Evolutionary conservation across 345 rosid genomes (phyloP), one percentile per base, ranked within the genome.

Genomic region (Murraya koenigii): DNA sequence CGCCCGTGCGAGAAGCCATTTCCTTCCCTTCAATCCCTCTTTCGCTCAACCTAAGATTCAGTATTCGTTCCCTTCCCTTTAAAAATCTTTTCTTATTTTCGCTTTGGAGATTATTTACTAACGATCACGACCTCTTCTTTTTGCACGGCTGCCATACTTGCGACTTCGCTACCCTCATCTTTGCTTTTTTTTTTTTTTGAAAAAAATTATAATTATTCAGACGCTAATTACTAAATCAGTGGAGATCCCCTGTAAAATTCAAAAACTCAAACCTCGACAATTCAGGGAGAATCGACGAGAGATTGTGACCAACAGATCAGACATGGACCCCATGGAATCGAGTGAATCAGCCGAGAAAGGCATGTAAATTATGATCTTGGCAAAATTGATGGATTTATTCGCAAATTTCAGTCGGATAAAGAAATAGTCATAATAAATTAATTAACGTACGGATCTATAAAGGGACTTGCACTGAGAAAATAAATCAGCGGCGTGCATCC

Each of bases 61-160:
- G 38, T 49, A 17, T 69, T 28, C n/a, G 22, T 69, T 69, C 38
- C 7, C 15, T 33, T 52, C 23, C 36, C 19, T 69, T 30, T 38
- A 17, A 17, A 26, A 39, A 17, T 8, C 49, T 55, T 22, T 35
- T 1, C 5, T 22, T 22, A 62, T 6, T 17, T 65, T 59, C 11
- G 60, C 35, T 36, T 36, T 36, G 30, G 47, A 22, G 55, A 5
- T 41, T 38, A 60, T 10, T 56, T 41, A 33, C 32, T 3, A n/a
- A 36, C 41, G 79, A 80, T 94, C 88, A 96, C 72, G 79, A 87
- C 63, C 98, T 86, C 97, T 96, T 96, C 97, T 94, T 96, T 82
- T 96, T 94, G 84, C 99, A 94, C 2, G 99, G 99, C 79, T 96
- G 99, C 99, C 99, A 96, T 6, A 96, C 92, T 86, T 91, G 98